Conservation (phyloP, 2,329 filamentous ascomycete genomes). For the Exserohilum rostratum region DNA sequence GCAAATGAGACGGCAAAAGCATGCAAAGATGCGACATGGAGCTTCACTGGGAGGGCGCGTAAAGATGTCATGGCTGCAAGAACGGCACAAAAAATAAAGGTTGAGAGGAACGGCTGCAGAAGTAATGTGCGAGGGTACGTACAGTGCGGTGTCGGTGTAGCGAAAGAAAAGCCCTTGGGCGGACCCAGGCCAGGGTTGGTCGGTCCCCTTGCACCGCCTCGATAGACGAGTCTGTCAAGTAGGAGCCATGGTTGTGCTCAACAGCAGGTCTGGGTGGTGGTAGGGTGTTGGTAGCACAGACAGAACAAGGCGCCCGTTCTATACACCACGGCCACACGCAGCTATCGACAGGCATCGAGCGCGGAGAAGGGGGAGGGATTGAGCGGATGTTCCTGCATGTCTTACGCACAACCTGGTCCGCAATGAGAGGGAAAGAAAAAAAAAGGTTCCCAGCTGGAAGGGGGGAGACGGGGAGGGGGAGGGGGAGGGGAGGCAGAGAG, state of each 20-base stretch:
- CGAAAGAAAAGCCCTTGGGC: no score
- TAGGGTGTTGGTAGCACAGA: constrained; percentile 25
- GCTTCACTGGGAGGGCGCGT: no score
- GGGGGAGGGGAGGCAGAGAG: not conserved
- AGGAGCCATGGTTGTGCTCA: constrained; percentile 30
- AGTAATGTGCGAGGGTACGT: constrained; percentile 20
- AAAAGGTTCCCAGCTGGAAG: constrained; percentile 12
- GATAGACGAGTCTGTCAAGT: constrained; percentile 31
- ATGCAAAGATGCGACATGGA: constrained; percentile 18
- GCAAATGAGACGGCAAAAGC: constrained; percentile 17
- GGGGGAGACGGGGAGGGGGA: not conserved
- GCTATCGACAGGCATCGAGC: no score
- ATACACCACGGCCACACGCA: no score
- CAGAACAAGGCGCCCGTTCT: no score
- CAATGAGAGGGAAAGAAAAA: no score
- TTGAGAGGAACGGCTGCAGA: constrained; percentile 23
- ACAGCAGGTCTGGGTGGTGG: constrained; percentile 19
- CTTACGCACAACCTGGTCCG: constrained; percentile 25
- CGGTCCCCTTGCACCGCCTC: constrained; percentile 22
- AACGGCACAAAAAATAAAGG: constrained; percentile 16
- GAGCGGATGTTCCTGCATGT: constrained; percentile 34
- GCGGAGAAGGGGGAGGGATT: no score
- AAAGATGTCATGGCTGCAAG: constrained; percentile 29
- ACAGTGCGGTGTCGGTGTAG: no score
- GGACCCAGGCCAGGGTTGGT: constrained; percentile 19